Base-by-base conservation (phyloP, 1,139 yeast genomes). In the Lodderomyces orthopsilosis region DNA sequence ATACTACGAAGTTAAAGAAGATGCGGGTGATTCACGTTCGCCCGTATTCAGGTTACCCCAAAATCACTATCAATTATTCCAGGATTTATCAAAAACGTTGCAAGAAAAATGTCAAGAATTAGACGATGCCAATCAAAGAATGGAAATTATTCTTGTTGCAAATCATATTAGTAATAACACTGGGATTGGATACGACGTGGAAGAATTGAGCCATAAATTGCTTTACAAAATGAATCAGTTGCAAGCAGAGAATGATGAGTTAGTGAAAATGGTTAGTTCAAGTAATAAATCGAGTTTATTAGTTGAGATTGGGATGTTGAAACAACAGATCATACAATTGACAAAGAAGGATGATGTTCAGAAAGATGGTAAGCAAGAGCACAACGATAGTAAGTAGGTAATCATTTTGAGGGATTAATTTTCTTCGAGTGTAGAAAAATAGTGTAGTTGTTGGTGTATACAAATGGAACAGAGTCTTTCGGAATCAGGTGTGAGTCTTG, bases 201-300 rank as follows among this genome's bases (percentile, higher is more conserved):
- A 85, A 52, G 93, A 87, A 51, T 64, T 88, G 41, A 82, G 93
- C 7, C 95, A 89, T 58, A 83, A 85, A 52, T 78, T 87, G 44
- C 70, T 88, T 41, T 73, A 77, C 41, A 81, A 88, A 50, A 58
- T 90, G 48, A 77, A 79, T 46, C 65, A 74, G 46, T 66, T 89
- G 49, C 79, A 81, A 19, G 74, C 73, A 38, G 96, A 90, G 58
- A 90, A 90, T 57, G 84, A 81, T 45, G 77, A 75, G 46, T 74
- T 89, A 60, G 74, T 85, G 48, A 77, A 79, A 52, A 79, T 86
- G 81, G 61, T 86, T 12, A 81, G 90, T 49, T 81, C 74, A 58
- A 88, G 95, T 14, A 81, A 81, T 54, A 75, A 85, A 39, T 84
- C 84, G 54, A 87, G 86, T 54, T 69, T 83, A 51, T 78, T 84